These are phyloP conservation scores for Acanthamoeba lugdunensis DNA, from an alignment of 208 protist genomes.

Conservation along the genomic window DNA sequence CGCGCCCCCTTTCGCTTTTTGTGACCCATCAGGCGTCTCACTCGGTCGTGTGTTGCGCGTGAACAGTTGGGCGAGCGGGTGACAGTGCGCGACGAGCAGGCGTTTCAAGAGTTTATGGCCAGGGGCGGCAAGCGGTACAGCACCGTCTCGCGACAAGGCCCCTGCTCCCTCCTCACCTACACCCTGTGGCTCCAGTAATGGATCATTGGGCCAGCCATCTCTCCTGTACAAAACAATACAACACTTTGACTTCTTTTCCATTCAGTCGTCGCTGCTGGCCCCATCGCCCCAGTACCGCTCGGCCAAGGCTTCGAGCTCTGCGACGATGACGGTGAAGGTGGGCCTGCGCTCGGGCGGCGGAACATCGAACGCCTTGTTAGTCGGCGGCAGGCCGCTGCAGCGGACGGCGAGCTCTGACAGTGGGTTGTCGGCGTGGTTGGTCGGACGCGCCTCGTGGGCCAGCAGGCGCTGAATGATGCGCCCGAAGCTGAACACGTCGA, in stretches of 20 bases:
- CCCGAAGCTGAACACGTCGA: not conserved
- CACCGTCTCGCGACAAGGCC: not conserved
- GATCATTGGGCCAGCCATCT: no score
- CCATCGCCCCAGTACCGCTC: not conserved
- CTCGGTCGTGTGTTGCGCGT: not conserved
- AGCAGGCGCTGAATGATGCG: not conserved
- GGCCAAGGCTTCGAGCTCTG: not conserved
- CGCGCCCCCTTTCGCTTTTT: not conserved
- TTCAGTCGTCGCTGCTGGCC: no score
- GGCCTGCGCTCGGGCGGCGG: not conserved
- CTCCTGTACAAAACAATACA: no score
- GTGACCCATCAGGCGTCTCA: not conserved
- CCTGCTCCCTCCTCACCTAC: constrained; percentile 29
- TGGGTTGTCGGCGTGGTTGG: not conserved
- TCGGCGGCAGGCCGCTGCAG: not conserved
- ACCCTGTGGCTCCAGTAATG: not conserved
- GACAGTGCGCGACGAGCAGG: not conserved
- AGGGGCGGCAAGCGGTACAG: constrained; percentile 28
- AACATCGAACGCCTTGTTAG: not conserved
- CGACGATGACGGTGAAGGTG: not conserved
- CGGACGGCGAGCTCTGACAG: not conserved
- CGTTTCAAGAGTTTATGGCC: not conserved
- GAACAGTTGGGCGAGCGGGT: not conserved
- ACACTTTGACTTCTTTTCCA: no score
- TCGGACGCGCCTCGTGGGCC: not conserved